Evolutionary conservation across 2,329 filamentous ascomycete genomes (phyloP).

Genomic region (Cladosporium sp.): DNA sequence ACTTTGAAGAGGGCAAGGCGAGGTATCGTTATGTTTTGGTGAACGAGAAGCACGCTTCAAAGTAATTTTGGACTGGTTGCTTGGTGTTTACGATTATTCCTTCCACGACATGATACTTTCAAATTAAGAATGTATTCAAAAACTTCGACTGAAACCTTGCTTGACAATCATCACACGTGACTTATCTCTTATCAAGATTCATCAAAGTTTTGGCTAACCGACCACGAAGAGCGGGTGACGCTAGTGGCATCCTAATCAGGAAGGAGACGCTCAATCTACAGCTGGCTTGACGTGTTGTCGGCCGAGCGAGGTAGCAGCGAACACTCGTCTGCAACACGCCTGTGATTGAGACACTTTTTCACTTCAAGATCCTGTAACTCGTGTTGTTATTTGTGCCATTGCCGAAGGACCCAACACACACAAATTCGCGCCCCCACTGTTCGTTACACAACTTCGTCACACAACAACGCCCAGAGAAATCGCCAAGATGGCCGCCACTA

Average conservation of each 20-base stretch:
- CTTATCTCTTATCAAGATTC: not conserved
- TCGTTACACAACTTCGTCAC: too few relatives aligned
- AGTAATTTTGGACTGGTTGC: not conserved
- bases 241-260: not conserved
- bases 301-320: not conserved
- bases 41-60: slow-evolving; percentile 32
- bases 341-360: too few relatives aligned
- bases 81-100: too few relatives aligned
- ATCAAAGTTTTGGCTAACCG: not conserved
- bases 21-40: slow-evolving; percentile 44
- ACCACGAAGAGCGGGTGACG: not conserved
- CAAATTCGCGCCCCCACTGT: not conserved
- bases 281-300: not conserved
- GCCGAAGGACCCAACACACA: too few relatives aligned
- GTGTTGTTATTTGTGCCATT: not conserved
- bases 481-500: not conserved
- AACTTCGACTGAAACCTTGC: too few relatives aligned
- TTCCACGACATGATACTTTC: too few relatives aligned
- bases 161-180: too few relatives aligned
- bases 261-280: not conserved
- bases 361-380: too few relatives aligned
- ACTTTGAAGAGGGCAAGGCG: slow-evolving; percentile 58
- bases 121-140: too few relatives aligned
- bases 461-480: not conserved
- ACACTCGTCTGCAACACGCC: not conserved